Percentiles rank a stretch among this genome's conserved stretches.
These are phyloP conservation scores for Lagenidium giganteum DNA, from an alignment of 352 stramenopile species.

Conservation along the genomic window DNA sequence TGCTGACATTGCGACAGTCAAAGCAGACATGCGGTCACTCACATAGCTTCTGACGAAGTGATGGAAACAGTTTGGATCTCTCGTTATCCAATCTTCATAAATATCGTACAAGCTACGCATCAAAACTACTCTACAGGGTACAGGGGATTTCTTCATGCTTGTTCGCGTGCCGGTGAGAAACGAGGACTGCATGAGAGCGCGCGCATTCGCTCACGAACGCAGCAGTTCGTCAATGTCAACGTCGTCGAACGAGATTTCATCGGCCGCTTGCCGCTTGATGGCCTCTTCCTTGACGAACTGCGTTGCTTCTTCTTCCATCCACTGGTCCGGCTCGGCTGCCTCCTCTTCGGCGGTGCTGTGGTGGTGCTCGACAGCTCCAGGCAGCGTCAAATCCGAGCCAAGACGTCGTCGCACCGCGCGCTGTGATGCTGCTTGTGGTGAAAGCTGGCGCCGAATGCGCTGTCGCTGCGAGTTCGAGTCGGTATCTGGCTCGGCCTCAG, in stretches of 20 bases:
- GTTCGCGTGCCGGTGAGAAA: too few species aligned
- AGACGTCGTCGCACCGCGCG: slow-evolving; percentile 58
- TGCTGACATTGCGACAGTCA: too few species aligned
- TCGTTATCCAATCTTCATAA: too few species aligned
- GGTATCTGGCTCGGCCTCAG: slow-evolving; percentile 14
- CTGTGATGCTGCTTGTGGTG: slow-evolving; percentile 1
- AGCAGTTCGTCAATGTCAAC: slow-evolving; percentile 61
- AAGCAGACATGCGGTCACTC: too few species aligned
- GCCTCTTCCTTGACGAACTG: slow-evolving; percentile 54
- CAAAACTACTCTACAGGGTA: too few species aligned
- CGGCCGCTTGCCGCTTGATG: slow-evolving; percentile 17
- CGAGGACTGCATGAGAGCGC: too few species aligned
- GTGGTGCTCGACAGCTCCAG: slow-evolving; percentile 8
- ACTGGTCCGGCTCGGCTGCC: slow-evolving; percentile 32
- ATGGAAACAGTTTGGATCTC: too few species aligned
- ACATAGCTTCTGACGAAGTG: too few species aligned
- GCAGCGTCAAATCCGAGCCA: slow-evolving; percentile 19
- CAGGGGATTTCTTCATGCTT: too few species aligned
- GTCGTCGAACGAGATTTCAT: slow-evolving; percentile 46
- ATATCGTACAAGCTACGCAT: too few species aligned
- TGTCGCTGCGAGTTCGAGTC: not conserved
- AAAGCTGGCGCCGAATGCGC: slow-evolving; percentile 16
- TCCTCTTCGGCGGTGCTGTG: slow-evolving; percentile 15
- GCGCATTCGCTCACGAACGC: too few species aligned
- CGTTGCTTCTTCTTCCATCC: slow-evolving; percentile 61